Base-by-base conservation (phyloP, 208 protist species). In the Crithidia mellificae region DNA sequence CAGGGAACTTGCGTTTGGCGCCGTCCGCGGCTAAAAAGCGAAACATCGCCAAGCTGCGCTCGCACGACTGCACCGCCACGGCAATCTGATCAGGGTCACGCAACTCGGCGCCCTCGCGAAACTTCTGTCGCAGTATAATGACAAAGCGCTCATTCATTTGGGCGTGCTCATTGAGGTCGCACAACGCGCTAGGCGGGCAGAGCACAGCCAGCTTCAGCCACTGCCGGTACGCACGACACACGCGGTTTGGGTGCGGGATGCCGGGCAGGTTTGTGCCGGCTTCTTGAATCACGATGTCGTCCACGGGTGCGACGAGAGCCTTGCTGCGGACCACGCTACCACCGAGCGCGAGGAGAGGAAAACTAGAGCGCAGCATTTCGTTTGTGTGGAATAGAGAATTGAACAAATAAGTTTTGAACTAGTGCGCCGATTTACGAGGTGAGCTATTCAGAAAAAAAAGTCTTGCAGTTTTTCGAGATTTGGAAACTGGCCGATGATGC, bases 141-240 rank as follows among this genome's bases (percentile, higher is more conserved):
- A 95, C 80, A 56, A 93, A 91, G 14, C 88, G 87, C 59, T 95
- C 90, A 69, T 95, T 95, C 90, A 95, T 95, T 63, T 95, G 90
- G 2, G 81, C 80, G 65, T 93, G 87, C 51, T 93, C 87, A 71
- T 95, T 95, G 30, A 95, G 71, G 51, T 93, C 87, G 66, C 85
- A 92, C 4, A 95, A 75, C 11, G 81, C 76, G 39, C 80, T 89
- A 6, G 80, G 83, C 11, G 90, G 90, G 72, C 87, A 93, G 6
- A 93, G 76, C 27, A 95, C 88, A 6, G 87, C 86, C 17, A 95
- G 66, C 73, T 95, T 95, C 52, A 95, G 69, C 88, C 90, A 95
- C 69, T 95, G 86, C 2, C 90, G 77, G 72, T 95, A 95, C 22
- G 74, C 36, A 32, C 87, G 83, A 47, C 83, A 89, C 24, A 95